Percentiles rank a stretch among this genome's conserved stretches.
Conservation (phyloP, 148 eudicot genomes). For the Fagopyrum tataricum region DNA sequence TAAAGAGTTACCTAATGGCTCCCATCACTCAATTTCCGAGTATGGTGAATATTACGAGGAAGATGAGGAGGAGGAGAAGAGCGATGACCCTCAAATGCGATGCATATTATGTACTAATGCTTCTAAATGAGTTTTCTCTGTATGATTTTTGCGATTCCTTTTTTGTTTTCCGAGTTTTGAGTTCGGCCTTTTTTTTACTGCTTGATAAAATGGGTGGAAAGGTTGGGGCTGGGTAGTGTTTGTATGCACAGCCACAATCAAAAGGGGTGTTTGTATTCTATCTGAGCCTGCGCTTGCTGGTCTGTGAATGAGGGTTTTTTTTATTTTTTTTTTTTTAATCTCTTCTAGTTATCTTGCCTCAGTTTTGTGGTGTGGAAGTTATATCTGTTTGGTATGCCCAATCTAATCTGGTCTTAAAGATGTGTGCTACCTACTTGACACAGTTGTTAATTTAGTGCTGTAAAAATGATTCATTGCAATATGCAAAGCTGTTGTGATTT, state of each 20-base stretch:
- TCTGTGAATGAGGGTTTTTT: neutral
- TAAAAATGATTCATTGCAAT: no score
- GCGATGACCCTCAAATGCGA: constrained; percentile 44
- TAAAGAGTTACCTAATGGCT: constrained; percentile 26
- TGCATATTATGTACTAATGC: constrained; percentile 92
- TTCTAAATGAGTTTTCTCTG: constrained; percentile 40
- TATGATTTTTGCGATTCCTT: neutral
- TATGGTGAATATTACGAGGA: constrained; percentile 43
- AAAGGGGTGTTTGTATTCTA: neutral
- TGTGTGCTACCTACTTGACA: neutral
- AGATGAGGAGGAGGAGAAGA: constrained; percentile 31
- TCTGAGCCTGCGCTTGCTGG: neutral
- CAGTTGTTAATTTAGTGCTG: neutral
- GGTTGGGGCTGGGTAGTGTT: neutral
- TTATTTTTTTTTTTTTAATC: neutral
- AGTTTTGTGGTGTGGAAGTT: neutral
- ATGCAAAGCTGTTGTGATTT: no score
- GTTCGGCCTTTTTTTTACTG: neutral
- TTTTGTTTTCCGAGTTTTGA: neutral
- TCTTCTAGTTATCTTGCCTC: neutral
- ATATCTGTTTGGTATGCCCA: neutral
- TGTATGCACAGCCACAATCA: neutral
- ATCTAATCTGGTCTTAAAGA: neutral
- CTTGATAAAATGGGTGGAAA: neutral
- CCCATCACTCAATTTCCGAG: constrained; percentile 18